Percentiles rank a stretch among this genome's conserved stretches.
Evolutionary conservation across 257 asterid species (phyloP).

Genomic region (Primulina eburnea): DNA sequence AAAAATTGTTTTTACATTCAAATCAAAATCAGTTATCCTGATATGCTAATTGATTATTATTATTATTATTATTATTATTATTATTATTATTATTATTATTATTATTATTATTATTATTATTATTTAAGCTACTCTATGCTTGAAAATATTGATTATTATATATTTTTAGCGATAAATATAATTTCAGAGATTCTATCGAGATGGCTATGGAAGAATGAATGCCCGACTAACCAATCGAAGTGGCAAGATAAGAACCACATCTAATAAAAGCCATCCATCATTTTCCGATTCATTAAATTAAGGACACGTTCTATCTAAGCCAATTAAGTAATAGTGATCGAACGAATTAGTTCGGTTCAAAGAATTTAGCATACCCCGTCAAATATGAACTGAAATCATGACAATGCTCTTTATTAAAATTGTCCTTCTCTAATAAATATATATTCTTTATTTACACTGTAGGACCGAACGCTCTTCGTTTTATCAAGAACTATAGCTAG

Average conservation of each 20-base stretch:
- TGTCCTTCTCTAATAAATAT: neutral
- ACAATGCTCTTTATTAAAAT: too few relatives aligned
- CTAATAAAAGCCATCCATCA: constrained; percentile 19
- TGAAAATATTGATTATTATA: neutral
- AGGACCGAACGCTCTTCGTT: too few relatives aligned
- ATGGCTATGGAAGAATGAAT: neutral
- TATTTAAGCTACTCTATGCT: neutral
- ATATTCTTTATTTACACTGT: too few relatives aligned
- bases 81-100: too few relatives aligned
- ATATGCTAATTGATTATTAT: too few relatives aligned
- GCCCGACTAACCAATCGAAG: constrained; percentile 22
- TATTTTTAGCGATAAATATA: too few relatives aligned
- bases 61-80: too few relatives aligned
- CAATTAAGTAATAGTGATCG: constrained; percentile 23
- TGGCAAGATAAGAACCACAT: constrained; percentile 57
- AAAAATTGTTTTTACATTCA: too few relatives aligned
- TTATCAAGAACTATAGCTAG: too few relatives aligned
- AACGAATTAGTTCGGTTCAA: neutral
- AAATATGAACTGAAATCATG: neutral
- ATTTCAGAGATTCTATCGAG: neutral
- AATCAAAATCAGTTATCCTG: too few relatives aligned
- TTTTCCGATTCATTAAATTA: constrained; percentile 23
- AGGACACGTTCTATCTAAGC: constrained; percentile 26
- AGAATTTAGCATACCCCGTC: neutral
- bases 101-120: too few relatives aligned